A percentile compares a stretch with the other conserved stretches of the same genome.
phyloP scores from a whole-genome alignment of 441 rosid species.

The Erodium texanum region DNA sequence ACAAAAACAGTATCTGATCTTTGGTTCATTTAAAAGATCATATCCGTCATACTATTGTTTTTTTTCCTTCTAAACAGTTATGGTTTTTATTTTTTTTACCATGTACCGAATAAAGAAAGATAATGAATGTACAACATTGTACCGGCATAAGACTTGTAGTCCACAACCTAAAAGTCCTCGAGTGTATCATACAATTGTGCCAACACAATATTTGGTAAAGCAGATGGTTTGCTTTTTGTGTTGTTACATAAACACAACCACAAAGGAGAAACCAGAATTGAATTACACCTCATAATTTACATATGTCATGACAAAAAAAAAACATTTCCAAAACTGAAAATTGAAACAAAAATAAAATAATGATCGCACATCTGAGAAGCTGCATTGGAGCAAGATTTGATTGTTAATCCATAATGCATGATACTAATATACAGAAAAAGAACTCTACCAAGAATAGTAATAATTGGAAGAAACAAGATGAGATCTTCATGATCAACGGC shows the following conservation, averaged over 20 bases:
- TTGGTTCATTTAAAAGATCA: no score
- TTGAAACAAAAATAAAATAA: no score
- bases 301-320: not conserved
- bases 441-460: not conserved
- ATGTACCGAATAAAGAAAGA: not conserved
- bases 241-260: not conserved
- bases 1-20: no score
- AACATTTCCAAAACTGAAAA: not conserved
- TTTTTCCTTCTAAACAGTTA: no score
- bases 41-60: no score
- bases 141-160: no score
- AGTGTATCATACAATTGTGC: no score
- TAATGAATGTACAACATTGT: not conserved
- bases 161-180: no score
- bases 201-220: not conserved
- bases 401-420: not conserved
- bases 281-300: no score
- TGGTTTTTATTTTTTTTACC: not conserved
- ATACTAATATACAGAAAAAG: not conserved
- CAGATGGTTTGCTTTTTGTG: not conserved
- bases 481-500: not conserved
- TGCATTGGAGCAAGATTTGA: no score
- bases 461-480: not conserved
- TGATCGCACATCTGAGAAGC: no score
- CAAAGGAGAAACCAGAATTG: not conserved